Base-by-base conservation (phyloP, 1,284 basidiomycete species). In the Apiotrichum montevideense region DNA sequence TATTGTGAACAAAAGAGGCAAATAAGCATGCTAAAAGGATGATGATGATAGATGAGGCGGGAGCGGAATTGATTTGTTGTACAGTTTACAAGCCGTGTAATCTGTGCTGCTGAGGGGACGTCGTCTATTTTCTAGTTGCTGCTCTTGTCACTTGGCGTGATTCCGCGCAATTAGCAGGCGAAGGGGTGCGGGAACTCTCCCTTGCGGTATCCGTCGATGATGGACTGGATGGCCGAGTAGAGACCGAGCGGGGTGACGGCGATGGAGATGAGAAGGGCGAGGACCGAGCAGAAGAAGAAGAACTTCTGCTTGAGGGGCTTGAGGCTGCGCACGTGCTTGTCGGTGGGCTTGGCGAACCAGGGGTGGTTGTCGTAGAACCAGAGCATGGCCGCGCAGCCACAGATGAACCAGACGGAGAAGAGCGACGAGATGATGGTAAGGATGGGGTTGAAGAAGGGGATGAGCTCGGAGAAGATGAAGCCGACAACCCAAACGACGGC, bases 371-470 rank as follows among this genome's bases (percentile, higher is more conserved):
- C 62, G 61, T 69, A 68, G 59, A 71, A 65, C 68, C 69, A 73
- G 45, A 72, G 64, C 51, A 74, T 61, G 48, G 68, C 67, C 10
- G 65, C 62, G n/a, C 64, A 59, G 45, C 71, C 72, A 49, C 64
- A 72, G 29, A 68, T 64, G 63, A 69, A 72, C 71, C 71, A 72
- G 6, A 68, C 67, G 33, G 65, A 69, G 67, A 71, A 72, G 43
- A 74, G 57, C 40, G 68, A 62, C 15, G 66, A 70, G 49, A 73
- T 65, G 56, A 74, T 71, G 35, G 70, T 72, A 33, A 74, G 59
- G 51, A 74, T 68, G 46, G 71, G 62, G 62, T 73, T 74, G 68
- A 74, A 74, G 64, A 73, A 73, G 32, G 70, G 70, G 42, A 73
- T 70, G 50, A 72, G 61, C 54, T 71, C 66, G 34, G 69, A 65